A percentile compares a stretch with the other conserved stretches of the same genome.
Conservation (phyloP, 2,329 filamentous ascomycete species). For the Colletotrichum viniferum region DNA sequence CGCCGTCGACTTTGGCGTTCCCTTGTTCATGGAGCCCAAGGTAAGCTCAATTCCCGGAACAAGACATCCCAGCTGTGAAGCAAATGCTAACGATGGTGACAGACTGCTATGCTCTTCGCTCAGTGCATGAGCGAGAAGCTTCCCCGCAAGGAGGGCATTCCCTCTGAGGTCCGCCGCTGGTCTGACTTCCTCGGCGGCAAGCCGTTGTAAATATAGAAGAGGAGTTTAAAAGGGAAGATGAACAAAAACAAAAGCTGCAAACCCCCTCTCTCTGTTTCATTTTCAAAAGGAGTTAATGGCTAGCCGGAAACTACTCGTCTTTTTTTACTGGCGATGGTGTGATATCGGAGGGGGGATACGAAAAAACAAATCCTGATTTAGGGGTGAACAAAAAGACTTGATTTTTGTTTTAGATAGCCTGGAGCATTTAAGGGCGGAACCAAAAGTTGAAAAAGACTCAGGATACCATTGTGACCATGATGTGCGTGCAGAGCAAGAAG, state of each 20-base stretch:
- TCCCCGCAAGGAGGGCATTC: slow-evolving; percentile 85
- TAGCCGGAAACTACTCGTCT: slow-evolving; percentile 7
- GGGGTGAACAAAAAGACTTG: not conserved
- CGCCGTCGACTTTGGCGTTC: slow-evolving; percentile 96
- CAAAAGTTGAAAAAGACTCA: not conserved
- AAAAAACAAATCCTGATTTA: not conserved
- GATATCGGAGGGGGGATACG: not conserved
- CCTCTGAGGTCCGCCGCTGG: slow-evolving; percentile 90
- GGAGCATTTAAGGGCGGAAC: not conserved
- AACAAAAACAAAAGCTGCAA: not conserved
- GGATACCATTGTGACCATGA: not conserved
- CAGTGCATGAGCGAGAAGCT: slow-evolving; percentile 98
- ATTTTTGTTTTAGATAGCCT: not conserved
- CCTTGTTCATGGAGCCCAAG: slow-evolving; percentile 98
- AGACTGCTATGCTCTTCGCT: slow-evolving; percentile 96
- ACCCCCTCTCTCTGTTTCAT: not conserved
- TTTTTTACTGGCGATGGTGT: not conserved
- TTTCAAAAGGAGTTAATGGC: slow-evolving; percentile 4
- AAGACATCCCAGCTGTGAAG: not conserved
- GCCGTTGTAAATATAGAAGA: slow-evolving; percentile 62
- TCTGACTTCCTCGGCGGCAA: slow-evolving; percentile 92
- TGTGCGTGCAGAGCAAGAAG: not conserved
- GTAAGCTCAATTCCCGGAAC: slow-evolving; percentile 48
- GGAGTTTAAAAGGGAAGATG: not conserved
- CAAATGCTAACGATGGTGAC: slow-evolving; percentile 32